A percentile compares a stretch with the other conserved stretches of the same genome.
These are phyloP conservation scores for Albifimbria verrucaria DNA, from an alignment of 2,329 filamentous ascomycete genomes.

Conservation along the genomic window DNA sequence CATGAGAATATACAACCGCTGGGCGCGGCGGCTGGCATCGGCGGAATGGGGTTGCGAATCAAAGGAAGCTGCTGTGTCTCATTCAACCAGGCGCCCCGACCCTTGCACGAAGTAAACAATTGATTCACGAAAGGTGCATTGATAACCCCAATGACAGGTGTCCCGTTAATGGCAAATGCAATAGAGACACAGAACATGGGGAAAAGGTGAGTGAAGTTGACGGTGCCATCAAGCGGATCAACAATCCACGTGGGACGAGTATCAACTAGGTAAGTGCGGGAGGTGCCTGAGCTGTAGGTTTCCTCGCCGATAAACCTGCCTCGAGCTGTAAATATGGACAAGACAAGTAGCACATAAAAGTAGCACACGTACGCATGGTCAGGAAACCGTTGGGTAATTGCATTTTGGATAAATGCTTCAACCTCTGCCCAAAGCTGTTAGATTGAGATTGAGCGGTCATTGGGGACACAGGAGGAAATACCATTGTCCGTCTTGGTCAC, in stretches of 20 bases:
- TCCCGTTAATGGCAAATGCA: slow-evolving; percentile 58
- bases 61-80: slow-evolving; percentile 62
- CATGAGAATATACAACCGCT: slow-evolving; percentile 69
- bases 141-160: slow-evolving; percentile 67
- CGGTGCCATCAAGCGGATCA: slow-evolving; percentile 75
- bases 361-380: slow-evolving; percentile 56
- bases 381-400: slow-evolving; percentile 60
- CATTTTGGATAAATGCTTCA: slow-evolving; percentile 64
- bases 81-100: slow-evolving; percentile 67
- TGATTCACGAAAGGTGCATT: slow-evolving; percentile 68
- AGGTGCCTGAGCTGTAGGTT: slow-evolving; percentile 65
- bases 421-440: slow-evolving; percentile 48
- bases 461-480: slow-evolving; percentile 30
- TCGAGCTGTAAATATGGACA: not conserved
- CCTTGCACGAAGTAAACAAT: slow-evolving; percentile 64
- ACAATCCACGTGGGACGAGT: slow-evolving; percentile 69
- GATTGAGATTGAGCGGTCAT: not conserved
- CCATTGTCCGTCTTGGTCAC: slow-evolving; percentile 75
- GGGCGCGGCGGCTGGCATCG: slow-evolving; percentile 62
- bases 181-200: slow-evolving; percentile 82
- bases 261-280: slow-evolving; percentile 65
- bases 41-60: slow-evolving; percentile 57
- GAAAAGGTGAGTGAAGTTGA: slow-evolving; percentile 78
- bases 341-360: slow-evolving; percentile 7
- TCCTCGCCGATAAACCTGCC: slow-evolving; percentile 71